Evolutionary conservation across 805 yeast species (phyloP), one percentile per base, ranked within the genome.

Genomic region (Wickerhamomyces silvicola): DNA sequence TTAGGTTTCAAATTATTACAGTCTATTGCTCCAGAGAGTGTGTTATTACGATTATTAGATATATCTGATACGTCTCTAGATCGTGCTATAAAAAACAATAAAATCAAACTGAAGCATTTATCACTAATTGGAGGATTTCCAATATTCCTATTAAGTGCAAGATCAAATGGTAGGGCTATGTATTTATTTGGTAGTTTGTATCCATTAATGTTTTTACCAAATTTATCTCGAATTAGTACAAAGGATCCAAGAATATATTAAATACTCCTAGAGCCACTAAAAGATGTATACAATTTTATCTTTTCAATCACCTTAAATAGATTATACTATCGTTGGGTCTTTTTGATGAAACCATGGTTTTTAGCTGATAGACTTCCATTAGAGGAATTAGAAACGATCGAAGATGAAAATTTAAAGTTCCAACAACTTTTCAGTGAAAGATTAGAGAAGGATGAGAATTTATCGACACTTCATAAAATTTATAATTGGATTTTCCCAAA

Each of bases 321-420:
- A 24, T 9, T 52, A 4, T 63, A 64, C 40, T 64, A 60, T 35
- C 46, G 47, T 12, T 56, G 59, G 60, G 48, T 55, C 22, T 45
- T 45, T 24, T 38, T 41, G 11, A 47, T 52, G 1, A 62, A 56
- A 31, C 64, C 65, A 1, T 54, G 53, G 33, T 59, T 60, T 30
- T 41, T 45, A 22, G 42, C 62, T 13, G 62, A 56, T 36, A 41
- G 55, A 19, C 26, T 60, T 7, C 48, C 62, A 1, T 15, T 44
- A 14, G 52, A 43, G 10, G 63, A 59, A 31, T 28, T 56, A 10
- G 53, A 51, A n/a, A 40, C 44, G 15, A 53, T 60, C 9, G 65
- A 60, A 30, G 31, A 33, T 7, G 65, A 60, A 31, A 53, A 54
- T 27, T 47, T 28, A 35, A 28, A 33, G 16, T 18, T 42, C 12